Evolutionary conservation across 163 green algal genomes (phyloP), one percentile per base, ranked within the genome.

Genomic region (Trebouxiophyceae sp.): DNA sequence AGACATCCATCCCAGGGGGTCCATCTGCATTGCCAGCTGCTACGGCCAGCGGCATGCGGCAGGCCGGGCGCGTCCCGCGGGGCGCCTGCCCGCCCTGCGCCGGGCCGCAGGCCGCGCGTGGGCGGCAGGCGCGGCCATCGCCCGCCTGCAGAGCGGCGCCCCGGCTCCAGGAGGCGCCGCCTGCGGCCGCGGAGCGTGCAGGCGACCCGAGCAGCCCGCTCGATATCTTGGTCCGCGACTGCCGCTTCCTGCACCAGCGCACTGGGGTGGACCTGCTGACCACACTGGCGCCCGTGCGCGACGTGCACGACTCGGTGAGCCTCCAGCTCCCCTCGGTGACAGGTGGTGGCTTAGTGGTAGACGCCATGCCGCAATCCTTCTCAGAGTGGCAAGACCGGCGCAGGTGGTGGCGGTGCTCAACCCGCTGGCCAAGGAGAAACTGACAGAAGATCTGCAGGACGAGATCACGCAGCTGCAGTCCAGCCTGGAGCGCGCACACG

Each of bases 371-470:
- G 23, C 32, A 63, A 23, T 12, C 5, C 0, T 50, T 69, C 4
- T 54, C 20, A 2, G 7, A 16, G 16, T 63, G 33, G 4, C 34
- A 60, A 23, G 33, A 63, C 45, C 47, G 22, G 39, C 29, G 63
- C 26, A 81, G 74, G 56, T 81, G 6, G 74, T 81, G 26, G 69
- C 70, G 5, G 62, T 61, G 28, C 55, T 81, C 24, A 81, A 81
- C 63, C 74, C 74, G 4, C 59, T 78, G 28, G 74, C 70, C 0
- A 65, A 61, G 12, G 59, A 73, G 45, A n/a, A 65, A 30, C 67
- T 74, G 54, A 22, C 54, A 28, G 46, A 63, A 31, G 31, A 71
- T 19, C 45, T 81, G 8, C 67, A 78, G 44, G 61, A 72, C 44
- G 55, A 77, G 47, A 67, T 81, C 16, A 47, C 45, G n/a, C 66